Evolutionary conservation across 106 monocot species (phyloP).

Genomic region (Dendrobium officinale): DNA sequence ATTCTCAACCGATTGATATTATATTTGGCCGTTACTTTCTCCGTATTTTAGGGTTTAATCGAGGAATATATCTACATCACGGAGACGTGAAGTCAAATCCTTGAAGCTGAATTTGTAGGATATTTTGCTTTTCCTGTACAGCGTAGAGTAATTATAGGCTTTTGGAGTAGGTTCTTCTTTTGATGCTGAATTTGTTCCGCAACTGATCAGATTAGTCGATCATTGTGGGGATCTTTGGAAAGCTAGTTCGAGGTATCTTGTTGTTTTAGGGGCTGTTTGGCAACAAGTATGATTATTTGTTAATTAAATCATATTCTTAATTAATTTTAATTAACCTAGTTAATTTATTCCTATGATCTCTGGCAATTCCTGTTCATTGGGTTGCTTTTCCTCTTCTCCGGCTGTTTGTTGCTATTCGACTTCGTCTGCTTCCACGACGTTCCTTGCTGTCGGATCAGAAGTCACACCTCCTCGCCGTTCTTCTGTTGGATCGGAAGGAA

Average conservation of each 20-base stretch:
- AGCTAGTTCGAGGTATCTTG: background rate
- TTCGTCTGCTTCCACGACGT: no score
- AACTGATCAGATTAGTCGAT: background rate
- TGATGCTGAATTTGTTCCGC: background rate
- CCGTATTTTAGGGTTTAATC: background rate
- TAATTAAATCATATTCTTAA: no score
- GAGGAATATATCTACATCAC: background rate
- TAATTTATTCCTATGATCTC: no score
- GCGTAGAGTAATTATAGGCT: background rate
- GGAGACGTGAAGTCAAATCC: background rate
- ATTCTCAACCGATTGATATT: background rate
- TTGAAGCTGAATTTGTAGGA: background rate
- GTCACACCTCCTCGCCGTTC: no score
- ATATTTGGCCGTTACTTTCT: background rate
- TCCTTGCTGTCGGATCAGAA: no score
- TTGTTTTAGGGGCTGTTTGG: no score
- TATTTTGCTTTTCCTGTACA: background rate
- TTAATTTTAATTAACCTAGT: no score
- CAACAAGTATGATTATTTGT: no score
- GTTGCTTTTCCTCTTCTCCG: no score
- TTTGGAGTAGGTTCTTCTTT: background rate
- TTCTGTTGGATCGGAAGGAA: no score
- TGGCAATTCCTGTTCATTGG: no score
- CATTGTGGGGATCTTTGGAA: background rate
- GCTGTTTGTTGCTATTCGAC: no score